Evolutionary conservation across 1,284 basidiomycete species (phyloP).

Genomic region (Thelephora terrestris): DNA sequence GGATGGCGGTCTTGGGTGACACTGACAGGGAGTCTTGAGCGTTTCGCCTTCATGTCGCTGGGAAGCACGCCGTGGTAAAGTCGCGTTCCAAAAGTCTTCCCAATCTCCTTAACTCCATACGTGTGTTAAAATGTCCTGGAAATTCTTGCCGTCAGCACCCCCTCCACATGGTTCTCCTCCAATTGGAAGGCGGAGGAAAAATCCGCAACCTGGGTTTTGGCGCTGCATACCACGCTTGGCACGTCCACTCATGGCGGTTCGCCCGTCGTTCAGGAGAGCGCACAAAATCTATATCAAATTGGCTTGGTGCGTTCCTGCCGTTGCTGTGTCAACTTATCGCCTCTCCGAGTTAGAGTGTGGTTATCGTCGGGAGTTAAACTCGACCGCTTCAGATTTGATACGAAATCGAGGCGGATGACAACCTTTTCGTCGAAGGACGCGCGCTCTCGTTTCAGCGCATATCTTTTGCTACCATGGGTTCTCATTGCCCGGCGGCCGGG

Average conservation of each 20-base stretch:
- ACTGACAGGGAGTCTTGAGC: background rate
- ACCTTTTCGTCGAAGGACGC: too few relatives aligned
- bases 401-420: too few relatives aligned
- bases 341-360: background rate
- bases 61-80: background rate
- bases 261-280: conserved; percentile 31
- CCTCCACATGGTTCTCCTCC: conserved; percentile 46
- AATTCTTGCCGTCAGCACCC: conserved; percentile 60
- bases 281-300: conserved; percentile 42
- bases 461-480: too few relatives aligned
- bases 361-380: conserved; percentile 46
- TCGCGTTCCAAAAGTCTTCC: background rate
- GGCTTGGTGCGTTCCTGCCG: conserved; percentile 47
- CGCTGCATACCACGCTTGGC: background rate
- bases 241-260: conserved; percentile 30
- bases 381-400: conserved; percentile 61
- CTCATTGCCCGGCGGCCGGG: too few relatives aligned
- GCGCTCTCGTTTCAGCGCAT: too few relatives aligned
- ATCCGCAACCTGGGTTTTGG: background rate
- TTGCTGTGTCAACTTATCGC: background rate
- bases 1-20: background rate
- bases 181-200: conserved; percentile 25
- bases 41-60: background rate
- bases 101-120: background rate
- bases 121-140: conserved; percentile 36